These are phyloP conservation scores for Cadophora gregata DNA, from an alignment of 2,329 filamentous ascomycete species.

Conservation along the genomic window DNA sequence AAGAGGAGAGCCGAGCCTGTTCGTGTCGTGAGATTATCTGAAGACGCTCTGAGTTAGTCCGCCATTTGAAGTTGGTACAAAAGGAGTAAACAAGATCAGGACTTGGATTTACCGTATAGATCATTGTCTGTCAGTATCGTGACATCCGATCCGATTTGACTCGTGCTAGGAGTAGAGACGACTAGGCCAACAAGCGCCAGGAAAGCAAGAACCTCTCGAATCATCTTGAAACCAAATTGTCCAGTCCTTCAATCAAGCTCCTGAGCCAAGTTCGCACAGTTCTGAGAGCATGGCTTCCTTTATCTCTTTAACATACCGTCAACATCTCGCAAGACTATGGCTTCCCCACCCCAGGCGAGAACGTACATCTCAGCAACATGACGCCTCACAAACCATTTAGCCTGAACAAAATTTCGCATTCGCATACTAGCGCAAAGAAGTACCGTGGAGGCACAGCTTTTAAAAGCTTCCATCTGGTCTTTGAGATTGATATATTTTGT, in stretches of 20 bases:
- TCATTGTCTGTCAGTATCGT: slow-evolving; percentile 27
- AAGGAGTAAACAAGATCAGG: too few relatives aligned
- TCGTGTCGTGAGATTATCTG: background rate
- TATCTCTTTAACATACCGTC: background rate
- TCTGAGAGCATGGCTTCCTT: background rate
- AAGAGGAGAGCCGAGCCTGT: slow-evolving; percentile 1
- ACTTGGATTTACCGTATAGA: slow-evolving; percentile 10
- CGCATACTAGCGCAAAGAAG: background rate
- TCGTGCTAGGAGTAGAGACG: background rate
- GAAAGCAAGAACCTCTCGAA: background rate
- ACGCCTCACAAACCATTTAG: background rate
- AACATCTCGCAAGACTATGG: background rate
- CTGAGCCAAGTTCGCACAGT: too few relatives aligned
- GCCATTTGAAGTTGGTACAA: background rate
- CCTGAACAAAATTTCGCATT: background rate
- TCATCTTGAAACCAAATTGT: background rate
- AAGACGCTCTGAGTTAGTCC: background rate
- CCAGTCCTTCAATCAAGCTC: background rate
- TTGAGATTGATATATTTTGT: background rate
- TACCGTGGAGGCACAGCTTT: background rate
- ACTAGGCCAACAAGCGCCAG: background rate
- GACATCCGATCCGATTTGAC: slow-evolving; percentile 18
- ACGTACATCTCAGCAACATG: background rate
- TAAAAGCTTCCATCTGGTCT: background rate
- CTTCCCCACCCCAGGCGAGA: background rate